Base-by-base conservation (phyloP, 495 filamentous ascomycete species). In the Aspergillus wentii region DNA sequence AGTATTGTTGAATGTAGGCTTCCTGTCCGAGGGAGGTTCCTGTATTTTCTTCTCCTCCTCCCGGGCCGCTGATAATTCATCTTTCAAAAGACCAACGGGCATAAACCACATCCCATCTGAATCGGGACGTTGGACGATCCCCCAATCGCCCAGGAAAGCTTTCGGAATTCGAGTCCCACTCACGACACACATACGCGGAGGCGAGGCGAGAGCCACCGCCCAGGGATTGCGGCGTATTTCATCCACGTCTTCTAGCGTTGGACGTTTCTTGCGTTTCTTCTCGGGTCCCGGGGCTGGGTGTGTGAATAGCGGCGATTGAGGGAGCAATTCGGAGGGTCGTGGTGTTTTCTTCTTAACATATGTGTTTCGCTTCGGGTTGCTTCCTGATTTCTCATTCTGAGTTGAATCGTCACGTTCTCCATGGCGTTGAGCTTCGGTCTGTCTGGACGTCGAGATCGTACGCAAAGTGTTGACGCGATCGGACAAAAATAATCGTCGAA, bases 121-220 rank as follows among this genome's bases (percentile, higher is more conserved):
- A 3, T 73, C 56, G 5, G 84, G 82, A 26, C 81, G 73, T 13
- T 59, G 47, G 1, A 79, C 53, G 7, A 86, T 30, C 7, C 68
- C 68, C 51, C 85, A 84, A 18, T 74, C 66, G 21, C 80, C 73
- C 9, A 89, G 61, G 37, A 94, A 77, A 39, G 65, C 75, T 3
- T 44, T 62, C 0, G 89, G 89, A 1, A 91, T 48, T 2, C 70
- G 49, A 1, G 54, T 48, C 0, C 51, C 52, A 6, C 85, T 83
- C n/a, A 78, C 26, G 2, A 57, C 22, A 55, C 86, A 94, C 43
- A 57, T 52, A 20, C 89, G 78, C 11, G 77, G 26, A 0, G 81
- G 79, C 0, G 76, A 78, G 11, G 82, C 84, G 5, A 95, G 73
- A 8, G 82, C 62, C 14, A 56, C 39, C 4, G 68, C 68, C 66